Percentiles rank a stretch among this genome's conserved stretches.
These are phyloP conservation scores for Arthrobotrys sinensis DNA, from an alignment of 2,329 filamentous ascomycete species.

Conservation along the genomic window DNA sequence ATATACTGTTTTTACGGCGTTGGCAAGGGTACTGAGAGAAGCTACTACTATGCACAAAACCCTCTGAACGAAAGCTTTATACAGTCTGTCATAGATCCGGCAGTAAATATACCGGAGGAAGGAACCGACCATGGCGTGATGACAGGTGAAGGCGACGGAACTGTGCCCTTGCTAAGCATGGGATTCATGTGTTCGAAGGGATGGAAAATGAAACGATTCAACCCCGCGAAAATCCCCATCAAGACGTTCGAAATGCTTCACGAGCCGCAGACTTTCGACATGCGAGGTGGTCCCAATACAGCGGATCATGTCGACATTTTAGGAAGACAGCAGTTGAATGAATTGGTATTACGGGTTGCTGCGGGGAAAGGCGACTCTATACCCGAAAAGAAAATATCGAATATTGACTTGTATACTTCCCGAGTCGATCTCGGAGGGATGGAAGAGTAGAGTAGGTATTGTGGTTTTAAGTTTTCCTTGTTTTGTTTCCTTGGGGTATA, in stretches of 20 bases:
- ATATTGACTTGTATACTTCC: slow-evolving; percentile 58
- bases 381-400: slow-evolving; percentile 59
- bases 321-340: slow-evolving; percentile 88
- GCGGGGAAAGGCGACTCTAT: slow-evolving; percentile 74
- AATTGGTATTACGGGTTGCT: slow-evolving; percentile 87
- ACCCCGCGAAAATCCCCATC: slow-evolving; percentile 84
- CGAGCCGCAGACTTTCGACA: slow-evolving; percentile 92
- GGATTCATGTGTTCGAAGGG: slow-evolving; percentile 98
- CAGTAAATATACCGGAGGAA: slow-evolving; percentile 68
- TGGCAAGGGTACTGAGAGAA: slow-evolving; percentile 91
- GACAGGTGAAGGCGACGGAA: slow-evolving; percentile 95
- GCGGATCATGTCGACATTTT: slow-evolving; percentile 96
- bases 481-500: slow-evolving; percentile 31
- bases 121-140: slow-evolving; percentile 85
- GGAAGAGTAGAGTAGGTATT: slow-evolving; percentile 46
- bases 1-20: slow-evolving; percentile 94
- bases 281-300: slow-evolving; percentile 76
- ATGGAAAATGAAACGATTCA: slow-evolving; percentile 94
- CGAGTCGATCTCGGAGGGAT: slow-evolving; percentile 55
- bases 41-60: slow-evolving; percentile 82
- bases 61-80: slow-evolving; percentile 49
- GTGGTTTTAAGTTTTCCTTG: slow-evolving; percentile 22
- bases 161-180: slow-evolving; percentile 89
- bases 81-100: slow-evolving; percentile 72
- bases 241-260: slow-evolving; percentile 96